These are phyloP conservation scores for Flaveria linearis DNA, from an alignment of 129 eudicot species.

Conservation along the genomic window DNA sequence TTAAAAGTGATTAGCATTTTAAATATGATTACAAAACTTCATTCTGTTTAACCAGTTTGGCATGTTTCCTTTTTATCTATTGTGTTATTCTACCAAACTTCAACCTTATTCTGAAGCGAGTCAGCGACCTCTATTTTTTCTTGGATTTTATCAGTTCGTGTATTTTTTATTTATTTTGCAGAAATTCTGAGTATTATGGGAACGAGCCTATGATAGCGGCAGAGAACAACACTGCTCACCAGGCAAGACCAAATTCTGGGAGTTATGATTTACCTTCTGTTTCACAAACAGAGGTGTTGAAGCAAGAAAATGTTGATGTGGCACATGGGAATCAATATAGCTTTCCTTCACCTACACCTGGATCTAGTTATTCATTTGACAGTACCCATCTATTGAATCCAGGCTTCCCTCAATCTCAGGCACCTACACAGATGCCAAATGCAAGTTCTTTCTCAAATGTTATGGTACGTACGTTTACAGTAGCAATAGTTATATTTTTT, in stretches of 20 bases:
- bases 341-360: constrained; percentile 65
- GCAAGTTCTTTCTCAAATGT: constrained; percentile 67
- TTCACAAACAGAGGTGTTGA: constrained; percentile 74
- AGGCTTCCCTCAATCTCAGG: constrained; percentile 57
- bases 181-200: constrained; percentile 69
- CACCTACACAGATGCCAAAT: constrained; percentile 72
- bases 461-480: constrained; percentile 51
- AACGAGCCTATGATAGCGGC: constrained; percentile 63
- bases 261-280: constrained; percentile 63
- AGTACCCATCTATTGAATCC: constrained; percentile 59
- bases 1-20: not conserved
- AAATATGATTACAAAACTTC: not conserved
- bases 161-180: constrained; percentile 30
- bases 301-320: constrained; percentile 66
- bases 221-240: constrained; percentile 54
- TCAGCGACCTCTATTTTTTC: not conserved
- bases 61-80: not conserved
- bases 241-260: constrained; percentile 49
- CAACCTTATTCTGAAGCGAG: too few relatives aligned
- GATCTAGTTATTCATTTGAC: constrained; percentile 67
- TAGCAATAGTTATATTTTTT: not conserved
- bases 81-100: too few relatives aligned
- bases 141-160: not conserved
- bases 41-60: not conserved
- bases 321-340: constrained; percentile 62